A percentile compares a stretch with the other conserved stretches of the same genome.
phyloP scores from a whole-genome alignment of 495 filamentous ascomycete species.

The Neurospora sp. region DNA sequence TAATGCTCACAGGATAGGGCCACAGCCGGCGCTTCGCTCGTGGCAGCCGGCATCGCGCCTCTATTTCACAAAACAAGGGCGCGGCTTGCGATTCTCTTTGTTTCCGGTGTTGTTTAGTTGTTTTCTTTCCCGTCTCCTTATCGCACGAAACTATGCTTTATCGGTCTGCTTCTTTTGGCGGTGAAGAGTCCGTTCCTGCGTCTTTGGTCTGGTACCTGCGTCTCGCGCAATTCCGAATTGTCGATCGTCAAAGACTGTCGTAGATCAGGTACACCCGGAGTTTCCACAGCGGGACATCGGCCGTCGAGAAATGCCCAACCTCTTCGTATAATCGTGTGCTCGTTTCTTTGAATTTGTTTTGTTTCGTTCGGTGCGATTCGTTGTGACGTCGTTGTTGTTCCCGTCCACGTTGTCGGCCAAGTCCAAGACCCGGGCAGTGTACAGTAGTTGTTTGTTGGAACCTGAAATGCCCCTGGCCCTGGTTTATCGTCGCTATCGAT shows the following conservation, averaged over 20 bases:
- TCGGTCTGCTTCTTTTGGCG: not conserved
- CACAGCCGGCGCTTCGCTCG: constrained; percentile 31
- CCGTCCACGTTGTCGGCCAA: not conserved
- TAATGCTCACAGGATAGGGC: constrained; percentile 34
- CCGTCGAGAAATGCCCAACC: not conserved
- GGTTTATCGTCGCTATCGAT: not conserved
- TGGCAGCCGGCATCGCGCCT: constrained; percentile 24
- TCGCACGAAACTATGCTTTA: not conserved
- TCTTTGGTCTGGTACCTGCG: not conserved
- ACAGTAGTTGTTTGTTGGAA: not conserved
- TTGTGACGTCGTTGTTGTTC: not conserved
- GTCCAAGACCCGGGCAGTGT: not conserved
- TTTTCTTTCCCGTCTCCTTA: not conserved
- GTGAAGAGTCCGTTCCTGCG: not conserved
- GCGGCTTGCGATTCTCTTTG: not conserved
- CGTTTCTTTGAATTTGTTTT: not conserved
- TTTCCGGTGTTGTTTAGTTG: not conserved
- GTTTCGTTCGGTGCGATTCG: not conserved
- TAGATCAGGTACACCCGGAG: not conserved
- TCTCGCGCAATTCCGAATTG: not conserved
- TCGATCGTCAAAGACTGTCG: not conserved
- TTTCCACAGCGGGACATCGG: not conserved
- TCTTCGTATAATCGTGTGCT: not conserved
- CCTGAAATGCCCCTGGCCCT: not conserved
- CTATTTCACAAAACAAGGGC: not conserved